Percentiles rank a stretch among this genome's conserved stretches.
These are phyloP conservation scores for Rhizopus microsporus DNA, from an alignment of 371 early-diverging fungal genomes.

Conservation along the genomic window DNA sequence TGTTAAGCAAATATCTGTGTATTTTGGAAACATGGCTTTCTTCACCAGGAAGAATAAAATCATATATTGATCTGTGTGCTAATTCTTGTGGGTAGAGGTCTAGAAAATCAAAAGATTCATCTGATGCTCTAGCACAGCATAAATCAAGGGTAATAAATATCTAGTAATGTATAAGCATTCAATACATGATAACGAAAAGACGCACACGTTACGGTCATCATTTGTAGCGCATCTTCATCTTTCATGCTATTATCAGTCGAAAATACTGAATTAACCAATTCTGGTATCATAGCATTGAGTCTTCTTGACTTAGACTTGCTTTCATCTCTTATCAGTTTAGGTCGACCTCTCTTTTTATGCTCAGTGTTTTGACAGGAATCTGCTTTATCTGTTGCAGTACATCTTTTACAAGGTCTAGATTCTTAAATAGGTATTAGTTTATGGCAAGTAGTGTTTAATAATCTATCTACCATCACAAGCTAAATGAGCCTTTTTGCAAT, in stretches of 20 bases:
- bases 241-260: background rate
- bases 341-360: conserved; percentile 32
- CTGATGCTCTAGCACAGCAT: conserved; percentile 27
- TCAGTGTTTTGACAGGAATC: conserved; percentile 25
- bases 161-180: conserved; percentile 2
- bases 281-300: conserved; percentile 3
- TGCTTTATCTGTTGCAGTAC: conserved; percentile 19
- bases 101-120: conserved; percentile 22
- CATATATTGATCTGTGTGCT: conserved; percentile 26
- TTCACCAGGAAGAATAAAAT: conserved; percentile 22
- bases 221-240: background rate
- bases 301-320: conserved; percentile 11
- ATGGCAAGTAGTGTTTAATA: background rate
- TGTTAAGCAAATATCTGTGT: conserved; percentile 18
- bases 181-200: background rate
- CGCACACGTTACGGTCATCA: background rate
- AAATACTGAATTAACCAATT: conserved; percentile 10
- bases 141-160: conserved; percentile 26
- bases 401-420: conserved; percentile 27
- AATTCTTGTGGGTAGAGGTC: conserved; percentile 29
- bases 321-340: conserved; percentile 21
- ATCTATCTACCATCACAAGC: conserved; percentile 27
- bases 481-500: conserved; percentile 32
- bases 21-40: conserved; percentile 9
- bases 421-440: conserved; percentile 7